Base-by-base conservation (phyloP, 2,329 filamentous ascomycete genomes). In the Epichloe gansuensis region DNA sequence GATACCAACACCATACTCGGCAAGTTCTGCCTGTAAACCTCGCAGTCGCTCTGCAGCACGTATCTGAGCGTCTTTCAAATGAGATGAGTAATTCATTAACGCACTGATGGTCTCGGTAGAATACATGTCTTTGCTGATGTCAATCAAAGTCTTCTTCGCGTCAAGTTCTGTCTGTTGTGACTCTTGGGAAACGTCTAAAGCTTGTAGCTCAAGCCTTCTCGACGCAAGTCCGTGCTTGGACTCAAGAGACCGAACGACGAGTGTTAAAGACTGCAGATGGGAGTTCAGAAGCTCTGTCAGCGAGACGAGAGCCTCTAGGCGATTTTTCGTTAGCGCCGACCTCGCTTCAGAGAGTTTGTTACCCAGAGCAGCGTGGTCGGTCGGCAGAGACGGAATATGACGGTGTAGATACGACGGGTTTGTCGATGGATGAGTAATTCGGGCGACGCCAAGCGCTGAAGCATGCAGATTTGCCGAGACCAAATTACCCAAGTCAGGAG, bases 361-460 rank as follows among this genome's bases (percentile, higher is more conserved):
- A n/a, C 59, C 62, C 1, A 80, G 70, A 2, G 66, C 54, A 4
- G 64, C 56, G 17, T 74, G 63, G 25, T 70, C 65, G 1, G 64
- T 56, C 0, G 75, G 67, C 2, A 85, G 67, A 17, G 70, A 66
- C 1, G 78, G 69, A 48, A 83, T 75, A 25, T 71, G 65, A 21
- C 80, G 78, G 66, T 83, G 80, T n/a, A 82, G 67, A 60, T 72
- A 79, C 21, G 77, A 77, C 0, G 76, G 69, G 62, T 78, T 78
- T 1, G 74, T 78, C 15, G 67, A 66, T 0, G 76, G 75, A 56
- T 73, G 70, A 3, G 70, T 63, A 37, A 77, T 67, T 41, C 77
- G 73, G 1, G 75, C 71, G 25, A 81, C 68, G 15, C 68, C 60
- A 13, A 72, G 66, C 28, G 78, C 78, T 13, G 73, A 71, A 1